Evolutionary conservation across 2,329 filamentous ascomycete genomes (phyloP).

Genomic region (Juglanconis sp.): DNA sequence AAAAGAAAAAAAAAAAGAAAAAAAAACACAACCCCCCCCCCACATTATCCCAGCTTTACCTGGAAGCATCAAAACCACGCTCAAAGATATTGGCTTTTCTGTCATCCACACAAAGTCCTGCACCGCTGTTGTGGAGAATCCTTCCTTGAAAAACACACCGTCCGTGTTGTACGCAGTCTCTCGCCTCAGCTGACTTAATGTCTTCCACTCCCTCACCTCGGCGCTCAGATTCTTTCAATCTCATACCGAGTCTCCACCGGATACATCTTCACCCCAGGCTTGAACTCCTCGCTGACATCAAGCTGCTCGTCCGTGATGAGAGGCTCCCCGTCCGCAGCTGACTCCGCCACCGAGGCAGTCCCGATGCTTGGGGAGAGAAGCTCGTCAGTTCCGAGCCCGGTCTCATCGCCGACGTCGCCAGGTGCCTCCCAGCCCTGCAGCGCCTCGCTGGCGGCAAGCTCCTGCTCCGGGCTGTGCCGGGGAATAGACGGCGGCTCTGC

Average conservation of each 20-base stretch:
- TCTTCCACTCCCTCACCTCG: no score
- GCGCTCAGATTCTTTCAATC: no score
- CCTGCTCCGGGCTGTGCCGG: not conserved
- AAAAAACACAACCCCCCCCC: no score
- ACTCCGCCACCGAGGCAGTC: not conserved
- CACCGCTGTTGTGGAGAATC: no score
- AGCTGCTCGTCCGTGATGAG: constrained; percentile 15
- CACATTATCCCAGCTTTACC: no score
- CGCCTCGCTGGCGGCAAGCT: not conserved
- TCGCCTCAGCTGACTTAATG: no score
- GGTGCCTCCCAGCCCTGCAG: not conserved
- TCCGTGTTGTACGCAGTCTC: no score
- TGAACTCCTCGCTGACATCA: constrained; percentile 13
- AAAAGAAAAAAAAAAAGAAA: no score
- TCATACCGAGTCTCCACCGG: not conserved
- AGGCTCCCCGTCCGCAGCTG: not conserved
- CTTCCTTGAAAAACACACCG: no score
- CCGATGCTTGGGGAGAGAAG: not conserved
- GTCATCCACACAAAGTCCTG: no score
- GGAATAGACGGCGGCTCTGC: constrained; percentile 2
- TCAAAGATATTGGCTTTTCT: no score
- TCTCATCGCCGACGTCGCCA: not conserved
- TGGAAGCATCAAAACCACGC: no score
- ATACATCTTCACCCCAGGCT: not conserved
- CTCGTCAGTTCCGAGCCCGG: not conserved